Percentiles rank a stretch among this genome's conserved stretches.
Evolutionary conservation across 2,329 filamentous ascomycete genomes (phyloP).

Genomic region (Peltaster fructicola): DNA sequence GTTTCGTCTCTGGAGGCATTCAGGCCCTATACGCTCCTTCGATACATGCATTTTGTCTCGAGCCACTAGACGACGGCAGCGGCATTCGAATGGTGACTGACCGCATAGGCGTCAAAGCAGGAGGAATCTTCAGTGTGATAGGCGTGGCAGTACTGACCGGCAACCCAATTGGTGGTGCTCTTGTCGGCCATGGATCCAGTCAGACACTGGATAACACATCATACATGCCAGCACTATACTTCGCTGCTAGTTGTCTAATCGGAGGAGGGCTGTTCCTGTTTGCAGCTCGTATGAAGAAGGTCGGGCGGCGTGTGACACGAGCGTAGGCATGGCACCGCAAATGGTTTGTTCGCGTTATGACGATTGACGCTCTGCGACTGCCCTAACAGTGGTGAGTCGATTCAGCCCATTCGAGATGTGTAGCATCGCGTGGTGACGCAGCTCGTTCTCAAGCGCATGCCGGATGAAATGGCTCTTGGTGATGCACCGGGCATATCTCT

Average conservation of each 20-base stretch:
- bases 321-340: too few relatives aligned
- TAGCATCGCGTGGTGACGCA: too few relatives aligned
- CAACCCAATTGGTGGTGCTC: conserved; percentile 12
- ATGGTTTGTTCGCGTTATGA: too few relatives aligned
- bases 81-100: conserved; percentile 4
- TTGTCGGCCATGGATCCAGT: conserved; percentile 8
- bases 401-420: too few relatives aligned
- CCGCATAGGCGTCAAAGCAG: conserved; percentile 11
- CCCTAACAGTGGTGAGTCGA: too few relatives aligned
- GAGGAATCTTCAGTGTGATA: conserved; percentile 11
- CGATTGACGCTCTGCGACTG: too few relatives aligned
- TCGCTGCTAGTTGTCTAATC: conserved; percentile 9
- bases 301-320: conserved; percentile 9
- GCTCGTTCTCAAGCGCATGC: too few relatives aligned
- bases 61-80: conserved; percentile 1
- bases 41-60: conserved; percentile 10
- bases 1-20: conserved; percentile 16
- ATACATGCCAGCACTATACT: conserved; percentile 12
- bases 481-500: too few relatives aligned
- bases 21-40: conserved; percentile 15
- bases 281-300: conserved; percentile 9
- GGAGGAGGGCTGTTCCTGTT: conserved; percentile 10
- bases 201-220: conserved; percentile 5
- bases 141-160: conserved; percentile 11
- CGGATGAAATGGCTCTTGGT: too few relatives aligned